Evolutionary conservation across 2,329 filamentous ascomycete genomes (phyloP).

Genomic region (Elsinoe arachidis): DNA sequence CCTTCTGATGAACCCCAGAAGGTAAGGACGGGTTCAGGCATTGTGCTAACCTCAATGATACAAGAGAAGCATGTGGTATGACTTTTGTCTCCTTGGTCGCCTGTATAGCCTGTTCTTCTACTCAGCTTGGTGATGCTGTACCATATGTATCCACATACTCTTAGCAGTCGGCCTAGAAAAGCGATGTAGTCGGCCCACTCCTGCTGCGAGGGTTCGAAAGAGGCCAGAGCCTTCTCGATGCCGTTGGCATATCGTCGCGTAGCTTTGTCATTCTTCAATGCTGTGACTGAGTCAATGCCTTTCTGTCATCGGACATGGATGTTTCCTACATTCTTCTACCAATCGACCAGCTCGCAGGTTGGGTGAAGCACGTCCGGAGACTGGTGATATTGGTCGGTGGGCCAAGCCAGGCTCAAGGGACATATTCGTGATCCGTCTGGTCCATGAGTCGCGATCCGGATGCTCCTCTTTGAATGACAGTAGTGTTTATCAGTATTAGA

Average conservation of each 20-base stretch:
- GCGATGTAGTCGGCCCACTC: conserved; percentile 99
- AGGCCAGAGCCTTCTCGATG: conserved; percentile 75
- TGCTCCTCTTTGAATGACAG: neutral
- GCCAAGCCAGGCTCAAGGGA: conserved; percentile 9
- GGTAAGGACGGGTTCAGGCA: conserved; percentile 89
- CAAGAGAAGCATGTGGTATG: conserved; percentile 71
- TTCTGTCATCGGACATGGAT: neutral
- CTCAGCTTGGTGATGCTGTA: neutral
- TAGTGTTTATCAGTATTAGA: neutral
- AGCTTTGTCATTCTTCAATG: conserved; percentile 50
- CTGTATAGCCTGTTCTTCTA: conserved; percentile 63
- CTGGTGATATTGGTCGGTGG: neutral
- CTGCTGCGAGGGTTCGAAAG: conserved; percentile 88
- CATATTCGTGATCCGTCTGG: conserved; percentile 21
- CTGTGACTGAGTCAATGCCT: neutral
- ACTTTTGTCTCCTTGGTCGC: conserved; percentile 51
- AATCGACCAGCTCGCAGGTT: conserved; percentile 8
- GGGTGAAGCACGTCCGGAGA: conserved; percentile 2
- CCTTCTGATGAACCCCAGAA: conserved; percentile 95
- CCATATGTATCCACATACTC: conserved; percentile 45
- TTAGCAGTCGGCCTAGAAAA: conserved; percentile 81
- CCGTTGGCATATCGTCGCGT: conserved; percentile 84
- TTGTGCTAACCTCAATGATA: conserved; percentile 88
- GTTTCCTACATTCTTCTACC: neutral
- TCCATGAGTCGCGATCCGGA: conserved; percentile 12